Percentiles rank a stretch among this genome's conserved stretches.
phyloP scores from a whole-genome alignment of 2,329 filamentous ascomycete genomes.

The Trichoderma lentiforme region DNA sequence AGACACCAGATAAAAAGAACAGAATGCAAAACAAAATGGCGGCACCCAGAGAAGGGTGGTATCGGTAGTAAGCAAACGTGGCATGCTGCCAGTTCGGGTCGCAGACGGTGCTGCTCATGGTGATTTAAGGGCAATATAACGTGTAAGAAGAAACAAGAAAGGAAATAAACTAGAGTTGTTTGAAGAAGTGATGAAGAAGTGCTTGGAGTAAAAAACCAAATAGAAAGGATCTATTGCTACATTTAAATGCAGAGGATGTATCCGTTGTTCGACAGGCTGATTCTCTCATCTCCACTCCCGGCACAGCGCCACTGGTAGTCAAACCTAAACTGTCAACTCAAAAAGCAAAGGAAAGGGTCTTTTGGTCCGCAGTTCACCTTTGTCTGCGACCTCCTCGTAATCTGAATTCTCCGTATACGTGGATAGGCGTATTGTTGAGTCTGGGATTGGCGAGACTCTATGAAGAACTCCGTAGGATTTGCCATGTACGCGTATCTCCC shows the following conservation, averaged over 20 bases:
- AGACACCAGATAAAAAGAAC: background rate
- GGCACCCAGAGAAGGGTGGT: constrained; percentile 6
- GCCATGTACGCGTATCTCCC: background rate
- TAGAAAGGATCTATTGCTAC: background rate
- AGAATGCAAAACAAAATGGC: background rate
- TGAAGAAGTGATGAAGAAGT: background rate
- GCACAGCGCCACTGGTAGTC: background rate
- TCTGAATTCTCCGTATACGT: background rate
- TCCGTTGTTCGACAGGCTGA: background rate
- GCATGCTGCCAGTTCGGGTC: constrained; percentile 14
- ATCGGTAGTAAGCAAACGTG: constrained; percentile 13
- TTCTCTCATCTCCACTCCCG: background rate
- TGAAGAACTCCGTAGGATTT: background rate
- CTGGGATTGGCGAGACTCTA: background rate
- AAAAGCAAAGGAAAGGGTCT: background rate
- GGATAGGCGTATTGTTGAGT: background rate
- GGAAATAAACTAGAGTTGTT: background rate
- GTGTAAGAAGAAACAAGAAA: too few relatives aligned
- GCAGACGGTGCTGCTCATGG: background rate
- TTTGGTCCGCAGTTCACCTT: background rate
- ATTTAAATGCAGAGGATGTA: background rate
- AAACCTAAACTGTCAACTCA: background rate
- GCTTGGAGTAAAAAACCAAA: background rate
- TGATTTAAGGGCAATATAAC: background rate
- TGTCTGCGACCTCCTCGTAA: background rate